Conservation (phyloP, 306 rosid genomes). For the Castanospermum australe region DNA sequence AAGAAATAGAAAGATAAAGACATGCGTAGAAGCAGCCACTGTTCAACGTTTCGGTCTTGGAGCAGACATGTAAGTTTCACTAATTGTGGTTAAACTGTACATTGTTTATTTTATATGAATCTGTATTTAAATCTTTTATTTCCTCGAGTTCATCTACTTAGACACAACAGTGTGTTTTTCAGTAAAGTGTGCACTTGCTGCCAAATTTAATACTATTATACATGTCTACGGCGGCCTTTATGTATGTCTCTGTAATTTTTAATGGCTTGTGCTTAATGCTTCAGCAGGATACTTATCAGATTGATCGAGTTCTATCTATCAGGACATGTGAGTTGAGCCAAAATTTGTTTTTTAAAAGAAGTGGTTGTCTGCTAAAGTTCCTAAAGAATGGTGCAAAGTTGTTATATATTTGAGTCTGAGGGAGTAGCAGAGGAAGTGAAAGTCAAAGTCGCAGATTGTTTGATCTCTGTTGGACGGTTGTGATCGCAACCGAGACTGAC, state of each 20-base stretch:
- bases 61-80: constrained; percentile 50
- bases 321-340: constrained; percentile 51
- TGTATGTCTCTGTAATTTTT: constrained; percentile 29
- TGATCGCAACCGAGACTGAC: constrained; percentile 42
- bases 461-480: constrained; percentile 55
- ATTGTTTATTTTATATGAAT: neutral
- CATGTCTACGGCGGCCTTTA: neutral
- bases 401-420: constrained; percentile 13
- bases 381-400: constrained; percentile 28
- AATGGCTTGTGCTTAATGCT: constrained; percentile 25
- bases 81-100: constrained; percentile 29
- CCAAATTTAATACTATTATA: constrained; percentile 24
- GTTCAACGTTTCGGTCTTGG: constrained; percentile 67
- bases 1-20: constrained; percentile 40
- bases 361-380: constrained; percentile 45
- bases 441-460: constrained; percentile 66
- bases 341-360: constrained; percentile 35
- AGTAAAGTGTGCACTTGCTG: constrained; percentile 56
- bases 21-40: constrained; percentile 68
- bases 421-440: constrained; percentile 37
- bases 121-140: neutral
- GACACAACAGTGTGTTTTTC: constrained; percentile 46
- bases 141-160: constrained; percentile 51
- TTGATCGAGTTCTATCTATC: constrained; percentile 41
- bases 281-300: constrained; percentile 33